A percentile compares a stretch with the other conserved stretches of the same genome.
Conservation (phyloP, 768 basidiomycete genomes). For the Lactifluus piperatus region DNA sequence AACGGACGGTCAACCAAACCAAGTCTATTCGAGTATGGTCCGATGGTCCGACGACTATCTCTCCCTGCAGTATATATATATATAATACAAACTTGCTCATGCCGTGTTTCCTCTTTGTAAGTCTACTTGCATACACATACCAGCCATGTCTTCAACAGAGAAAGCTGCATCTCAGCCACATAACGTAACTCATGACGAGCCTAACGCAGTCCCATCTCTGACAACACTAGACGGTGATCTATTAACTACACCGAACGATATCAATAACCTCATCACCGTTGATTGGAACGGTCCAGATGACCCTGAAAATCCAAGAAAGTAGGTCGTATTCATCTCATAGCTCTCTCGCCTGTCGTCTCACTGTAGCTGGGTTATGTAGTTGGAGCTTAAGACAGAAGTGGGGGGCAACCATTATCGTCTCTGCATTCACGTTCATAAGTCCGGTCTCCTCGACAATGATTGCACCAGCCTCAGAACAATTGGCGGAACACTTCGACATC, state of each 20-base stretch:
- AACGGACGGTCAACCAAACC: no score
- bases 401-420: conserved; percentile 45
- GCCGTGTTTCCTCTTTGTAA: neutral
- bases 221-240: neutral
- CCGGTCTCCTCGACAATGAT: conserved; percentile 70
- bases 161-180: neutral
- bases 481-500: conserved; percentile 48
- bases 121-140: neutral
- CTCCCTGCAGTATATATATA: neutral
- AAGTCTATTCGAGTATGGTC: no score
- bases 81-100: neutral
- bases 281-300: conserved; percentile 16
- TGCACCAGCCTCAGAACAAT: conserved; percentile 48
- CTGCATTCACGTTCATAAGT: conserved; percentile 55
- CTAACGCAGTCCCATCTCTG: neutral
- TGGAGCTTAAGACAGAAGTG: conserved; percentile 14
- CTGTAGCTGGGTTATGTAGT: neutral
- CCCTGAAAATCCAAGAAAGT: conserved; percentile 15
- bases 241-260: neutral
- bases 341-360: neutral
- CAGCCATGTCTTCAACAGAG: neutral
- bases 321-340: neutral
- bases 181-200: neutral
- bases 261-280: neutral
- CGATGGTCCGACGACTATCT: neutral